phyloP scores from a whole-genome alignment of 164 flowering plant species.

The Amborella trichopoda region DNA sequence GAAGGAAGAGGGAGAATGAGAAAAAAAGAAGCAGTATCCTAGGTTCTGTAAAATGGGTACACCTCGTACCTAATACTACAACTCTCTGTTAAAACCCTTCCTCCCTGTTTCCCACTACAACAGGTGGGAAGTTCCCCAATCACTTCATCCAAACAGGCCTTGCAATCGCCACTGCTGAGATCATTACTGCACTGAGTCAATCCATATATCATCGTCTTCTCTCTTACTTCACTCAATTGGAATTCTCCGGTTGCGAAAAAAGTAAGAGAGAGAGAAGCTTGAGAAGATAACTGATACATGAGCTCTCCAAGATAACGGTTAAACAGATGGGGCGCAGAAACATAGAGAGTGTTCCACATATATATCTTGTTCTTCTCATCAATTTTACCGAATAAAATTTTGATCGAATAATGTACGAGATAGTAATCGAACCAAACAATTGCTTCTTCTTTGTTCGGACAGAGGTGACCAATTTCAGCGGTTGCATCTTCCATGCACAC shows the following conservation, averaged over 20 bases:
- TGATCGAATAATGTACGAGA: conserved; percentile 20
- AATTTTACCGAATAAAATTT: conserved; percentile 3
- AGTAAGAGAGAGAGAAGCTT: not conserved
- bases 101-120: conserved; percentile 16
- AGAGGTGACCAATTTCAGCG: not conserved
- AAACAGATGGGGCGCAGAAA: not conserved
- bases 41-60: too few relatives aligned
- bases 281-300: conserved; percentile 2
- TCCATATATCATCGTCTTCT: conserved; percentile 13
- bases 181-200: conserved; percentile 31
- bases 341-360: not conserved
- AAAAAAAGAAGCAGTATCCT: too few relatives aligned
- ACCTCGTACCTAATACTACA: conserved; percentile 24
- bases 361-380: rapidly evolving
- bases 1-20: too few relatives aligned
- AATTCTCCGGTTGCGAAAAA: conserved; percentile 5
- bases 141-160: conserved; percentile 9
- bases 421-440: conserved; percentile 17
- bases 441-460: conserved; percentile 11
- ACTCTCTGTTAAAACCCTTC: conserved; percentile 14
- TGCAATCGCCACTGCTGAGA: conserved; percentile 13
- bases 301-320: not conserved
- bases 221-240: conserved; percentile 6
- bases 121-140: not conserved
- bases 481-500: conserved; percentile 13